Evolutionary conservation across 2,329 filamentous ascomycete species (phyloP).

Genomic region (Colletotrichum chlorophyti): DNA sequence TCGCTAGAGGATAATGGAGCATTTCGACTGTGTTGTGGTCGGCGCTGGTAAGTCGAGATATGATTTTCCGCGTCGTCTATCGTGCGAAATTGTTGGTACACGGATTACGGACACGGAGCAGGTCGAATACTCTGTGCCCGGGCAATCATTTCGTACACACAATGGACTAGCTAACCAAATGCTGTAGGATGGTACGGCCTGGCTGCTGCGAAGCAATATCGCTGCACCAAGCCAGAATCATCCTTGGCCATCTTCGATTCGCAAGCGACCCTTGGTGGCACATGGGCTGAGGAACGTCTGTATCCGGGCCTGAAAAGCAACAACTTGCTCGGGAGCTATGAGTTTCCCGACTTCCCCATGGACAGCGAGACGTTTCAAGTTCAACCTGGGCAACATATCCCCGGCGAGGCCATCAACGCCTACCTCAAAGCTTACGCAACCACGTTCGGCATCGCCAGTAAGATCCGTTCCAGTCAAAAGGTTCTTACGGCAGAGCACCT

Average conservation of each 20-base stretch:
- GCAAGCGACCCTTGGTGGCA: slow-evolving; percentile 66
- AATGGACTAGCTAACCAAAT: not conserved
- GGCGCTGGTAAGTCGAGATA: slow-evolving; percentile 63
- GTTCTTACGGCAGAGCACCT: slow-evolving; percentile 52
- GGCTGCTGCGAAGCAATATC: slow-evolving; percentile 66
- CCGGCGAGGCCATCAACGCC: slow-evolving; percentile 50
- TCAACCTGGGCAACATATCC: slow-evolving; percentile 51
- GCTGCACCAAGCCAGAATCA: slow-evolving; percentile 61
- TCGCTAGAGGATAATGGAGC: no score
- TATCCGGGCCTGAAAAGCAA: slow-evolving; percentile 76
- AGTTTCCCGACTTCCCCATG: slow-evolving; percentile 79
- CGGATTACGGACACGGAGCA: no score
- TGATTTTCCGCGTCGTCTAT: no score
- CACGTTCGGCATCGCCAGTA: slow-evolving; percentile 47
- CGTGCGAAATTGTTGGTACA: no score
- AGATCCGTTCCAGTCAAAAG: slow-evolving; percentile 46
- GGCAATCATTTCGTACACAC: not conserved
- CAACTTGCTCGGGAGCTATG: slow-evolving; percentile 75
- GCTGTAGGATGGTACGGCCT: slow-evolving; percentile 60
- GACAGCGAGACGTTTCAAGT: slow-evolving; percentile 57
- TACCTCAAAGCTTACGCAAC: slow-evolving; percentile 55
- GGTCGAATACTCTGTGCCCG: no score
- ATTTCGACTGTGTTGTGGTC: slow-evolving; percentile 53
- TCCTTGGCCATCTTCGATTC: slow-evolving; percentile 66
- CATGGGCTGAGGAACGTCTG: slow-evolving; percentile 71